Base-by-base conservation (phyloP, 2,329 filamentous ascomycete species). In the Fusarium burgessii region DNA sequence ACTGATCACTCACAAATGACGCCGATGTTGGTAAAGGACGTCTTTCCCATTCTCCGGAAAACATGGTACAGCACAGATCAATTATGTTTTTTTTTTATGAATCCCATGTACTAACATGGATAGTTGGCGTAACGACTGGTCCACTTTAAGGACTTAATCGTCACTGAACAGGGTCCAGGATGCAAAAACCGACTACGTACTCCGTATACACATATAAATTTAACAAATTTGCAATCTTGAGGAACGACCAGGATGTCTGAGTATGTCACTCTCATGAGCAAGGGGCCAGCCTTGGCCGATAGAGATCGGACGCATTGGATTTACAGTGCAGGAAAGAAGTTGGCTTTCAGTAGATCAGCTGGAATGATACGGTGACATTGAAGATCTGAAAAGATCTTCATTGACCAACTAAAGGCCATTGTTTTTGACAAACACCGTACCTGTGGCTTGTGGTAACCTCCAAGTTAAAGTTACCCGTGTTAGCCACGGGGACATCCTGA, bases 281-380 rank as follows among this genome's bases (percentile, higher is more conserved):
- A 51, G 60, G 55, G 36, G 18, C 25, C 45, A 38, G 33, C 29
- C 43, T 70, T 54, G 58, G 56, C 46, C 52, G 56, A 66, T 58
- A 63, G 47, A 69, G 66, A 71, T 61, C 69, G 66, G 64, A 60
- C 35, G 55, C 29, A 32, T 40, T 66, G 70, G 62, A 51, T 66
- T 58, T 40, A 49, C 47, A 54, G 35, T 42, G 54, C 57, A 70
- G 65, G 17, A 56, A 56, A 59, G 50, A 60, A 46, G 38, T 10
- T 52, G 47, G 27, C 27, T 54, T 42, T 54, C 50, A 55, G 47
- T 59, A 54, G 43, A 46, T 61, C 66, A 67, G 51, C 51, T 67
- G 47, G 33, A 46, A 61, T 57, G 58, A 52, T 57, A 62, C 38
- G 33, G 56, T 60, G 42, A 49, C 54, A 66, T 70, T 51, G 41